Base-by-base conservation (phyloP, 306 rosid species). In the Datisca glomerata region DNA sequence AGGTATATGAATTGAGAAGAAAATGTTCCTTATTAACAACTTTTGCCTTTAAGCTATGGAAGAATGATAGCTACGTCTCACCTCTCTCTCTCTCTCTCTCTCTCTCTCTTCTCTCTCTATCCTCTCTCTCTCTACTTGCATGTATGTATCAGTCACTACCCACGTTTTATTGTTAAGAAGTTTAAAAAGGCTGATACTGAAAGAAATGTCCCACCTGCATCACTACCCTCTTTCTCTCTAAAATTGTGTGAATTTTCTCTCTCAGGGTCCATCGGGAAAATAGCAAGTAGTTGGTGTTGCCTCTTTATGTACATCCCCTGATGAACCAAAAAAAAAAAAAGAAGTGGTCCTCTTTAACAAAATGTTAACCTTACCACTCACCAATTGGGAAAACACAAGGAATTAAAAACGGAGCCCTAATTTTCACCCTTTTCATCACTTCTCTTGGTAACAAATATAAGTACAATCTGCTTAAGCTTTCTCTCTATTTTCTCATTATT, bases 341-440 rank as follows among this genome's bases (percentile, higher is more conserved):
- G 37, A 55, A 49, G 80, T 68, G 72, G 75, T 73, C 75, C 75
- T 67, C 23, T 45, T 45, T 11, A n/a, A n/a, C n/a, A n/a, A n/a
- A n/a, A n/a, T n/a, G n/a, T n/a, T 12, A n/a, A 21, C 24, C 13
- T n/a, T 12, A 43, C 33, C 10, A 22, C 48, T 5, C 10, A 18
- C 18, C 44, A n/a, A n/a, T n/a, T n/a, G n/a, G n/a, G n/a, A n/a
- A n/a, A n/a, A n/a, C n/a, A n/a, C n/a, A n/a, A n/a, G n/a, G n/a
- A n/a, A n/a, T n/a, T n/a, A n/a, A n/a, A n/a, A n/a, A n/a, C n/a
- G n/a, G n/a, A n/a, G n/a, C n/a, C n/a, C n/a, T n/a, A n/a, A n/a
- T n/a, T n/a, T n/a, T n/a, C n/a, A n/a, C n/a, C n/a, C n/a, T n/a
- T n/a, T n/a, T n/a, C n/a, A n/a, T n/a, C n/a, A n/a, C n/a, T n/a